Evolutionary conservation across 2,329 filamentous ascomycete species (phyloP).

Genomic region (Lasiodiplodia sp.): DNA sequence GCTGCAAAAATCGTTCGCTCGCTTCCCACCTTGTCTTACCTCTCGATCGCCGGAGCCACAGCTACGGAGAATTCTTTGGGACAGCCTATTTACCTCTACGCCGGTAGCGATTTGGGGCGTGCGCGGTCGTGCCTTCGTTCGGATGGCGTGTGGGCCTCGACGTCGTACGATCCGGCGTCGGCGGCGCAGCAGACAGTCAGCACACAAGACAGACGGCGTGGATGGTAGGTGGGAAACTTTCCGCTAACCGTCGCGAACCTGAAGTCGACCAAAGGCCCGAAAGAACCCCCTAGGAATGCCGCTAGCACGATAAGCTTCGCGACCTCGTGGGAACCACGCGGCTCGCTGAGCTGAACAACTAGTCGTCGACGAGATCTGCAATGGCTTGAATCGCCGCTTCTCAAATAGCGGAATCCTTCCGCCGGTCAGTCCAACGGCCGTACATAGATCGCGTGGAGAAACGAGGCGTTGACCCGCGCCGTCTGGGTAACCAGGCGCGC

Average conservation of each 20-base stretch:
- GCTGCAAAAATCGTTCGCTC: slow-evolving; percentile 5
- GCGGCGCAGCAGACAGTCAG: neutral
- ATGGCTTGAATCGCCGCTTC: neutral
- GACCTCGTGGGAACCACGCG: slow-evolving; percentile 8
- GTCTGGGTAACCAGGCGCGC: neutral
- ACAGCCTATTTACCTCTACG: slow-evolving; percentile 1
- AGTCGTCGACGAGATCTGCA: neutral
- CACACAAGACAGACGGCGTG: slow-evolving; percentile 1
- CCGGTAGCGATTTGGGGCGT: slow-evolving; percentile 16
- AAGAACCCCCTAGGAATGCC: slow-evolving; percentile 1
- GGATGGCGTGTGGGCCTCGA: slow-evolving; percentile 7
- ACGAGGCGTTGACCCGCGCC: neutral
- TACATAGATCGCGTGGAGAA: slow-evolving; percentile 8
- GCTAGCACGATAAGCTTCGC: slow-evolving; percentile 8
- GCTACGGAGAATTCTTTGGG: slow-evolving; percentile 27
- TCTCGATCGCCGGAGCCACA: neutral
- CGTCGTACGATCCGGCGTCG: slow-evolving; percentile 3
- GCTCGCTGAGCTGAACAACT: neutral
- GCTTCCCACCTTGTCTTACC: slow-evolving; percentile 12
- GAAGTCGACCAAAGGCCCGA: slow-evolving; percentile 23
- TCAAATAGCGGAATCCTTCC: neutral
- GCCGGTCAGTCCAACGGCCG: neutral
- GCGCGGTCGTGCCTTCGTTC: slow-evolving; percentile 1
- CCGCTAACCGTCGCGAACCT: slow-evolving; percentile 14
- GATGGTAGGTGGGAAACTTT: slow-evolving; percentile 14